Conservation (phyloP, 2,329 filamentous ascomycete species). For the Geosmithia morbida region DNA sequence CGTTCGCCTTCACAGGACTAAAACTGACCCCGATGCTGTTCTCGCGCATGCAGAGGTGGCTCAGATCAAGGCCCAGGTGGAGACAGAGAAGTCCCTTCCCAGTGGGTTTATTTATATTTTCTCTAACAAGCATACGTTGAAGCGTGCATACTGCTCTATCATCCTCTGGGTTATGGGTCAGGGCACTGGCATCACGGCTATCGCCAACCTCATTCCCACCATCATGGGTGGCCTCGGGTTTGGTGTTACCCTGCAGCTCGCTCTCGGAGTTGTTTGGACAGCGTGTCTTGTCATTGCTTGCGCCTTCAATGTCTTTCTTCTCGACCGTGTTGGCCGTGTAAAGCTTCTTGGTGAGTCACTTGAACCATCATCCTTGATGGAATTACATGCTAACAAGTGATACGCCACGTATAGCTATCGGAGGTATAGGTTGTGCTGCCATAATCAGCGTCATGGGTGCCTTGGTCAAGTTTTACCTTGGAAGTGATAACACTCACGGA, state of each 20-base stretch:
- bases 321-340: conserved; percentile 5
- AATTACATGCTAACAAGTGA: neutral
- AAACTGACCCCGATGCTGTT: conserved; percentile 3
- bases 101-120: conserved; percentile 6
- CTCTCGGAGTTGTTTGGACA: conserved; percentile 6
- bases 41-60: conserved; percentile 5
- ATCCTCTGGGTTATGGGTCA: conserved; percentile 7
- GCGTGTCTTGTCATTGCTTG: conserved; percentile 6
- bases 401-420: conserved; percentile 3
- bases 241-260: conserved; percentile 5
- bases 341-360: conserved; percentile 5
- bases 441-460: conserved; percentile 5
- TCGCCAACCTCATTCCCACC: conserved; percentile 2
- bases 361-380: neutral
- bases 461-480: conserved; percentile 6
- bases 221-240: conserved; percentile 6
- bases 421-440: conserved; percentile 3
- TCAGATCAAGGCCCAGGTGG: conserved; percentile 6
- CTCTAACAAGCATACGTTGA: conserved; percentile 2
- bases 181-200: conserved; percentile 6
- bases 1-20: conserved; percentile 4
- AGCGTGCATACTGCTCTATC: conserved; percentile 5
- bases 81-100: conserved; percentile 5
- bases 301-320: conserved; percentile 5
- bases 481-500: conserved; percentile 3